Conservation (phyloP, 2,329 filamentous ascomycete genomes). For the Drechslerella coelobrocha region DNA sequence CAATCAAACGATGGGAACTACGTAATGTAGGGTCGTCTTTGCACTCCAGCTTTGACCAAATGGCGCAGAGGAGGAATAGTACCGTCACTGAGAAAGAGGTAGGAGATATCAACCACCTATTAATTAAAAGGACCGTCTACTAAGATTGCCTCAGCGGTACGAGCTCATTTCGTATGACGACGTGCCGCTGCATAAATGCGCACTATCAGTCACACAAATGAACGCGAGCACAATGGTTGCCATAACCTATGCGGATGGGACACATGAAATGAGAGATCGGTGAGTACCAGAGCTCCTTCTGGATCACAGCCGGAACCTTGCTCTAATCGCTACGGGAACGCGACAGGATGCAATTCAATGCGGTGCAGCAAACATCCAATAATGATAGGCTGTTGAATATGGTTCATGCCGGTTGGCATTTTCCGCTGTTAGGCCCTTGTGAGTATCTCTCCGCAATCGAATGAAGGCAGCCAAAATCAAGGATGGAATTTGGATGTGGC, state of each 20-base stretch:
- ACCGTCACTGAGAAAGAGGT: conserved; percentile 57
- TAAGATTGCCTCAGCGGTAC: conserved; percentile 63
- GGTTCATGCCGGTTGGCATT: conserved; percentile 55
- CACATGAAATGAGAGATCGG: conserved; percentile 60
- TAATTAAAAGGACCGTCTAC: background rate
- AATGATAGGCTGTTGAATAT: conserved; percentile 53
- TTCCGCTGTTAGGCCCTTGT: conserved; percentile 49
- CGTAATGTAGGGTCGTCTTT: conserved; percentile 70
- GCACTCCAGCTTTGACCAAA: conserved; percentile 78
- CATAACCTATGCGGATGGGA: conserved; percentile 69
- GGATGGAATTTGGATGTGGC: too few species aligned
- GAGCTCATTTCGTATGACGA: conserved; percentile 70
- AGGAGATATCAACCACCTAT: conserved; percentile 18
- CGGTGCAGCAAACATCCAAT: conserved; percentile 38
- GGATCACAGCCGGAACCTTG: background rate
- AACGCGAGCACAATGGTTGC: conserved; percentile 74
- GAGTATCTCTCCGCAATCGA: background rate
- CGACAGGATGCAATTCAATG: conserved; percentile 49
- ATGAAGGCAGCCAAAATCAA: background rate
- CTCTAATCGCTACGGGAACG: background rate
- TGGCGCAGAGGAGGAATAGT: conserved; percentile 70
- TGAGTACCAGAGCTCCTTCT: conserved; percentile 10
- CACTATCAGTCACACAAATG: conserved; percentile 72
- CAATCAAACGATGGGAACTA: conserved; percentile 83
- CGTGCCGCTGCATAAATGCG: conserved; percentile 65